Percentiles rank a stretch among this genome's conserved stretches.
Conservation (phyloP, 768 basidiomycete species). For the Leucogyrophana mollusca region DNA sequence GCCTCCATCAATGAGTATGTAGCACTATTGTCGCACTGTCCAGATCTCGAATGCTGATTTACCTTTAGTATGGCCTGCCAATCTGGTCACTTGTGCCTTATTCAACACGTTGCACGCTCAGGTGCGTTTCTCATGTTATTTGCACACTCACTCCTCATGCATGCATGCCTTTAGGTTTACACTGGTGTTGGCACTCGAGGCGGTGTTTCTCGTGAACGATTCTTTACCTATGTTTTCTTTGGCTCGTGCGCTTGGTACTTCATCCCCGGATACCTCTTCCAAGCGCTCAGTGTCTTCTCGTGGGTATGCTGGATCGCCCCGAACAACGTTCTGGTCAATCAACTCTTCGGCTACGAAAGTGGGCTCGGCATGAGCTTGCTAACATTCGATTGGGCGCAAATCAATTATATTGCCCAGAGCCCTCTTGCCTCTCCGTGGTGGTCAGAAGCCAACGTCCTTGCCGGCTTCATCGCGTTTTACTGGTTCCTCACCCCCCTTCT, state of each 20-base stretch:
- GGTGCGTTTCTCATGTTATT: slow-evolving; percentile 32
- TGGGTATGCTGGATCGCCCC: slow-evolving; percentile 85
- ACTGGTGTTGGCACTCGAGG: slow-evolving; percentile 54
- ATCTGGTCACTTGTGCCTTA: slow-evolving; percentile 27
- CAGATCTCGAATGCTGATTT: not conserved
- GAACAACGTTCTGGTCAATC: slow-evolving; percentile 42
- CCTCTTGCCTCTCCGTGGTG: slow-evolving; percentile 37
- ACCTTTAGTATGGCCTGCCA: slow-evolving; percentile 11
- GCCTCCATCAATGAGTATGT: slow-evolving; percentile 58
- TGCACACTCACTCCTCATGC: slow-evolving; percentile 39
- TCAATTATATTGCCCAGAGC: slow-evolving; percentile 6
- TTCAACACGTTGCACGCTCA: slow-evolving; percentile 32
- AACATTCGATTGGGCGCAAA: slow-evolving; percentile 1
- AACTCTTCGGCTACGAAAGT: not conserved
- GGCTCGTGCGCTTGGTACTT: slow-evolving; percentile 62
- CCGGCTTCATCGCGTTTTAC: slow-evolving; percentile 41
- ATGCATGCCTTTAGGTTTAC: slow-evolving; percentile 32
- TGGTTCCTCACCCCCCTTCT: slow-evolving; percentile 26
- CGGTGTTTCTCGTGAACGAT: slow-evolving; percentile 65
- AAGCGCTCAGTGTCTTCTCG: slow-evolving; percentile 71
- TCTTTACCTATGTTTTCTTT: slow-evolving; percentile 64
- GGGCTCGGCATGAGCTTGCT: slow-evolving; percentile 5
- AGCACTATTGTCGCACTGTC: slow-evolving; percentile 29
- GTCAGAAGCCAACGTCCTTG: slow-evolving; percentile 31
- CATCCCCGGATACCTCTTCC: slow-evolving; percentile 77